Evolutionary conservation across 2,329 filamentous ascomycete species (phyloP), one percentile per base, ranked within the genome.

Genomic region (Aspergillus unguis): DNA sequence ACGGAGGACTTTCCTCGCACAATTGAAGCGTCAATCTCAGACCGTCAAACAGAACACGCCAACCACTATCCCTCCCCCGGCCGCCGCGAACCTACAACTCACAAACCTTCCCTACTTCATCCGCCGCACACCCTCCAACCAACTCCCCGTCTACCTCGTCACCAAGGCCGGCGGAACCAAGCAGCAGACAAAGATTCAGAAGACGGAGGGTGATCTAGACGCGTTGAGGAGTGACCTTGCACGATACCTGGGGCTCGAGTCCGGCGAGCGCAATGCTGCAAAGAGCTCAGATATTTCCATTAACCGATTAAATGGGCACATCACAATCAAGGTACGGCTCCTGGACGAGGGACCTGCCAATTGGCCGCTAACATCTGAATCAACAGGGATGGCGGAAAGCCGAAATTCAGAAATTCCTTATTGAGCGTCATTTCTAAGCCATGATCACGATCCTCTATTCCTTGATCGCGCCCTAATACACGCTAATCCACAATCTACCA

Each of bases 101-200:
- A 73, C 70, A 44, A 79, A 77, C 44, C 70, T 83, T 29, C 80
- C 83, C 8, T 96, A 91, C 76, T 80, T 85, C 63, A 80, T 97
- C 58, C 77, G 78, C 47, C 86, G 90, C 56, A 92, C 90, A 3
- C 75, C 78, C 1, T 85, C 82, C 35, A 82, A 84, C 44, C 84
- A 90, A 59, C 76, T 94, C 2, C 85, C 90, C 26, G 81, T 97
- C 41, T 99, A 97, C 74, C 77, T 85, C 11, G 78, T 84, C 59
- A 77, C 74, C 58, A 92, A 89, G 75, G 80, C 84, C 9, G 90
- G 90, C 48, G 89, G 90, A 10, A 94, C 88, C 59, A 79, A 85
- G 66, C 83, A 85, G 63, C 73, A 88, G 63, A 95, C 92, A 4
- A 72, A 83, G 52, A 74, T 99, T 51, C 87, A 90, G 69, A 91